A percentile compares a stretch with the other conserved stretches of the same genome.
Evolutionary conservation across 805 yeast genomes (phyloP).

Genomic region (Saccharomyces kudriavzevii): DNA sequence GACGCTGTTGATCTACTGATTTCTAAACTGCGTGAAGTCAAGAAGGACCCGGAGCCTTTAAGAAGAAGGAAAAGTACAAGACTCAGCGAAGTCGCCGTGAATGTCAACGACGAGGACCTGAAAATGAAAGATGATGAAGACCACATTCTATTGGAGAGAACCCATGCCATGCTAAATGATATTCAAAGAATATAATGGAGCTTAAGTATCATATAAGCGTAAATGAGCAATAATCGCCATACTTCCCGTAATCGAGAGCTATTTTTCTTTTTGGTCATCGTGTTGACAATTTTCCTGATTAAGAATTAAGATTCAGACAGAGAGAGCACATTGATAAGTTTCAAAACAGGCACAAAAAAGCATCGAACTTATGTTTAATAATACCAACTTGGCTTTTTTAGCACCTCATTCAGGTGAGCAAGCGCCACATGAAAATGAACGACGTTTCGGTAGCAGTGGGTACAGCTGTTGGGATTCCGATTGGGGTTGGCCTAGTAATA

Average conservation of each 20-base stretch:
- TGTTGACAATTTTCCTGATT: neutral
- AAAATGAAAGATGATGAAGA: neutral
- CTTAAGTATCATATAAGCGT: neutral
- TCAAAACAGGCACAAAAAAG: neutral
- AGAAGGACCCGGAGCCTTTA: conserved; percentile 10
- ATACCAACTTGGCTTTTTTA: neutral
- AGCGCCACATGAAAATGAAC: conserved; percentile 1
- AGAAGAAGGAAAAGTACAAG: conserved; percentile 9
- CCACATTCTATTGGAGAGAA: conserved; percentile 17
- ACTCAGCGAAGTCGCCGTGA: neutral
- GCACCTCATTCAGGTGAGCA: neutral
- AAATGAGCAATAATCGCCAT: neutral
- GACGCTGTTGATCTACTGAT: conserved; percentile 24
- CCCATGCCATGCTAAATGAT: conserved; percentile 24
- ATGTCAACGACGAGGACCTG: neutral
- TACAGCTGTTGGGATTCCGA: conserved; percentile 46
- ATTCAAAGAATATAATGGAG: conserved; percentile 20
- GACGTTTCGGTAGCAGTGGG: conserved; percentile 37
- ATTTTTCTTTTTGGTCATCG: neutral
- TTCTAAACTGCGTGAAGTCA: conserved; percentile 21
- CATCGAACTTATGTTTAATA: neutral
- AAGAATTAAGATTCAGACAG: neutral
- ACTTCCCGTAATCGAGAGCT: neutral
- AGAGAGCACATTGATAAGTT: neutral
- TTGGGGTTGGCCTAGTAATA: conserved; percentile 33